phyloP scores from a whole-genome alignment of 805 yeast genomes.

The Monosporozyma unispora region DNA sequence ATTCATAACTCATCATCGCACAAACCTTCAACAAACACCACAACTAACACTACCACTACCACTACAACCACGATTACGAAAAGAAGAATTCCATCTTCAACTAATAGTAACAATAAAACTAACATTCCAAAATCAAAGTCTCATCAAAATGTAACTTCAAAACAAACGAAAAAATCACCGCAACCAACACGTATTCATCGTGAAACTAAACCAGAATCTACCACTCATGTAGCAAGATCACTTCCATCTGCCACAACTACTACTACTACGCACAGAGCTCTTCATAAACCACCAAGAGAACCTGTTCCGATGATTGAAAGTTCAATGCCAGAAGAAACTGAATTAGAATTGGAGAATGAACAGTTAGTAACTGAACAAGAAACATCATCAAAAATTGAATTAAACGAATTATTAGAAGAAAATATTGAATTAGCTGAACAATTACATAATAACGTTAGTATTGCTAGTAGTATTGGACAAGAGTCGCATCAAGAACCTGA shows the following conservation, averaged over 20 bases:
- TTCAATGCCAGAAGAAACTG: constrained; percentile 21
- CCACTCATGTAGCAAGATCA: neutral
- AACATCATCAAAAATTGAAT: neutral
- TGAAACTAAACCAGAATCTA: neutral
- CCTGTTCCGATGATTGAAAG: constrained; percentile 15
- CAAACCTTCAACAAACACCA: neutral
- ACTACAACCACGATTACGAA: neutral
- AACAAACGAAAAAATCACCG: neutral
- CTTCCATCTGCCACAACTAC: neutral
- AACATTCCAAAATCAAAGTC: neutral
- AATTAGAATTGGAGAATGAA: constrained; percentile 16
- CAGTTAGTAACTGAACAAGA: neutral
- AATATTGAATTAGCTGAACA: constrained; percentile 4
- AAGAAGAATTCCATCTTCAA: neutral
- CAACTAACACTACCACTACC: neutral
- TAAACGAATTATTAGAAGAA: constrained; percentile 5
- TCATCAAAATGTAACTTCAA: neutral
- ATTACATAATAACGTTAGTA: neutral
- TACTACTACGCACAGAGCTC: neutral
- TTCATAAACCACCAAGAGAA: neutral
- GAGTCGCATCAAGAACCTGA: neutral
- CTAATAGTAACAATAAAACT: neutral
- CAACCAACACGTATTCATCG: neutral
- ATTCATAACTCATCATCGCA: no score
- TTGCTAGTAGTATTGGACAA: neutral